These are phyloP conservation scores for Fusarium tjaetaba DNA, from an alignment of 2,329 filamentous ascomycete genomes.

Conservation along the genomic window DNA sequence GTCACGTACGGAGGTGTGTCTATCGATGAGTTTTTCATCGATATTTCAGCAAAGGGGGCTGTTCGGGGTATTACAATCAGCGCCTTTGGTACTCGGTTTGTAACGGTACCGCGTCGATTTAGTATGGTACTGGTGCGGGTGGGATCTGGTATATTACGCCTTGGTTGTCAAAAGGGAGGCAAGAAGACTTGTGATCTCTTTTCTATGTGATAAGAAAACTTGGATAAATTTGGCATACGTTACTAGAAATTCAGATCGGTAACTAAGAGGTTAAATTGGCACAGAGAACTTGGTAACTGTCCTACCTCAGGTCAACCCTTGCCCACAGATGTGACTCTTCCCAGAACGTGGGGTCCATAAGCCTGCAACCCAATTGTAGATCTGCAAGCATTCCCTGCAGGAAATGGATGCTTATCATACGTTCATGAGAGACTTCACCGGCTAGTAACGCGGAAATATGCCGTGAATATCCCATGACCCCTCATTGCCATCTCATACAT, in stretches of 20 bases:
- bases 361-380: neutral
- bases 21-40: neutral
- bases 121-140: neutral
- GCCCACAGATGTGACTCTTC: neutral
- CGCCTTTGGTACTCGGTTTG: neutral
- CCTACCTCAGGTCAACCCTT: neutral
- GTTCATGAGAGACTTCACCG: neutral
- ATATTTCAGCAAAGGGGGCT: neutral
- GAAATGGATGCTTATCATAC: neutral
- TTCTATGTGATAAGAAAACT: neutral
- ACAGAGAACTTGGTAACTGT: no score
- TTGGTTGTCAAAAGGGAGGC: neutral
- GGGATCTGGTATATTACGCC: neutral
- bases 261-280: no score
- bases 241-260: fast-evolving
- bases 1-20: neutral
- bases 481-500: neutral
- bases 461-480: neutral
- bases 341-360: neutral
- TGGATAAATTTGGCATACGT: fast-evolving
- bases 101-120: neutral
- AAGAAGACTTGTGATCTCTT: neutral
- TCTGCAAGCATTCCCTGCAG: neutral
- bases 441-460: neutral
- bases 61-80: neutral